Conservation (phyloP, 2,329 filamentous ascomycete genomes). For the Akanthomyces uredinophilus region DNA sequence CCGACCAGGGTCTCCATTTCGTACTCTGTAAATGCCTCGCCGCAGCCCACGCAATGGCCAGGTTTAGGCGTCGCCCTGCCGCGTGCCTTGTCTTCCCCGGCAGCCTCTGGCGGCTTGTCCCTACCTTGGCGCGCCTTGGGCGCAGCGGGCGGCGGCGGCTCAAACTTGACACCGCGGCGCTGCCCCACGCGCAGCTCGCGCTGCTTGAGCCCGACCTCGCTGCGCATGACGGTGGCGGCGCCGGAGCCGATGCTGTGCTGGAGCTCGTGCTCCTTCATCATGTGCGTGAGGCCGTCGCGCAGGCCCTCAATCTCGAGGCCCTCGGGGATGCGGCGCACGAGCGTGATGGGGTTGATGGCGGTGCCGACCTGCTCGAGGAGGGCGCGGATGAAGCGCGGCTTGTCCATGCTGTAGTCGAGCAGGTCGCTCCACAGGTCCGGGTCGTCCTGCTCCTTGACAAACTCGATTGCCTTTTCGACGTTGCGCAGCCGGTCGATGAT, state of each 20-base stretch:
- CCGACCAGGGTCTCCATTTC: conserved; percentile 71
- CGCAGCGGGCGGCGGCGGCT: conserved; percentile 44
- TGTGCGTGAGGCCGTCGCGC: conserved; percentile 78
- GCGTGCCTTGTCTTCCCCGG: conserved; percentile 20
- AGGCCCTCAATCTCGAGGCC: conserved; percentile 89
- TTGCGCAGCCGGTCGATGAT: conserved; percentile 93
- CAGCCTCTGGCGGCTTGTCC: conserved; percentile 15
- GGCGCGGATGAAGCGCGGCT: conserved; percentile 87
- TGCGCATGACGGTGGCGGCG: conserved; percentile 77
- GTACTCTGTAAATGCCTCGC: conserved; percentile 50
- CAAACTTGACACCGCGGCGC: conserved; percentile 82
- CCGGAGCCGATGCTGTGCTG: conserved; percentile 89
- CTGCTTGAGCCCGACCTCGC: conserved; percentile 84
- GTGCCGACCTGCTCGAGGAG: conserved; percentile 92
- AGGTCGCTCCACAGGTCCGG: conserved; percentile 92
- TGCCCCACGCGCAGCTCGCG: conserved; percentile 73
- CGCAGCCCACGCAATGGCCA: conserved; percentile 57
- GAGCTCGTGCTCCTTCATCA: conserved; percentile 94
- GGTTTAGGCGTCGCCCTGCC: conserved; percentile 33
- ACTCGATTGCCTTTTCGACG: conserved; percentile 86
- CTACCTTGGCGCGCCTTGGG: conserved; percentile 33
- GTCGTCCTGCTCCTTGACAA: conserved; percentile 90
- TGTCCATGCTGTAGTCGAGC: conserved; percentile 94
- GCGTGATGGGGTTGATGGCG: conserved; percentile 82
- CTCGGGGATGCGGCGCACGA: conserved; percentile 86